These are phyloP conservation scores for Saprolegnia diclina DNA, from an alignment of 352 stramenopile species.

Conservation along the genomic window DNA sequence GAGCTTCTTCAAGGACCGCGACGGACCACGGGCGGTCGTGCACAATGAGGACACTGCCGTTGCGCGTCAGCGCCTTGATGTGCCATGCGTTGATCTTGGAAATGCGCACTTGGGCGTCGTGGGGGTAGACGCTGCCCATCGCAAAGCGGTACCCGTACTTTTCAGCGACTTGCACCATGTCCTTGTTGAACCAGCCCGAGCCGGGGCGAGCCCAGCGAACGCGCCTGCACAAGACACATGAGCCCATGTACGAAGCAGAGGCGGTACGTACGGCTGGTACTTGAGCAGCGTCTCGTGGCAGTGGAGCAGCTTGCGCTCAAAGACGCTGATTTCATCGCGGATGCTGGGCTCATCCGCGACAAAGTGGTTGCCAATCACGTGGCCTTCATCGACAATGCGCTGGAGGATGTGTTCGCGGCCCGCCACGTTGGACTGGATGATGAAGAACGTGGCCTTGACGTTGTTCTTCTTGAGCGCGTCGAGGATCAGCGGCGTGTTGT, in stretches of 20 bases:
- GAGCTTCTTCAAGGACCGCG: conserved; percentile 50
- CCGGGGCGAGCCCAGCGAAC: conserved; percentile 62
- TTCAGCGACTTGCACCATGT: conserved; percentile 63
- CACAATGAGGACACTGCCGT: conserved; percentile 75
- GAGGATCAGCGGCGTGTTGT: conserved; percentile 56
- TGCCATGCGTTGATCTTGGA: conserved; percentile 60
- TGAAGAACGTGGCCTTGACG: conserved; percentile 79
- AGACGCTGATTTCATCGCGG: conserved; percentile 70
- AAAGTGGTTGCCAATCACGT: conserved; percentile 73
- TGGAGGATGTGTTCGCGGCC: conserved; percentile 61
- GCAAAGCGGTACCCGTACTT: conserved; percentile 80
- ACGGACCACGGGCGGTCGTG: conserved; percentile 79
- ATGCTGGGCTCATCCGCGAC: conserved; percentile 75
- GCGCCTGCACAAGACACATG: conserved; percentile 12
- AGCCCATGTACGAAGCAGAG: background rate
- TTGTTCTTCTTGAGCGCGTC: conserved; percentile 56
- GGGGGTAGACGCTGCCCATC: conserved; percentile 79
- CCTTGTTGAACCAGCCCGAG: conserved; percentile 78
- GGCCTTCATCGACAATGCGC: conserved; percentile 73
- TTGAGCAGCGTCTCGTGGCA: conserved; percentile 48
- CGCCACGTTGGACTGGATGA: conserved; percentile 68
- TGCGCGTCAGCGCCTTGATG: conserved; percentile 46
- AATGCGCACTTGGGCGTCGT: conserved; percentile 78
- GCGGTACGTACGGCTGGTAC: conserved; percentile 13
- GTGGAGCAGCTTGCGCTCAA: conserved; percentile 75